Base-by-base conservation (phyloP, 371 early-diverging fungal species). In the Zopfochytrium polystomum region DNA sequence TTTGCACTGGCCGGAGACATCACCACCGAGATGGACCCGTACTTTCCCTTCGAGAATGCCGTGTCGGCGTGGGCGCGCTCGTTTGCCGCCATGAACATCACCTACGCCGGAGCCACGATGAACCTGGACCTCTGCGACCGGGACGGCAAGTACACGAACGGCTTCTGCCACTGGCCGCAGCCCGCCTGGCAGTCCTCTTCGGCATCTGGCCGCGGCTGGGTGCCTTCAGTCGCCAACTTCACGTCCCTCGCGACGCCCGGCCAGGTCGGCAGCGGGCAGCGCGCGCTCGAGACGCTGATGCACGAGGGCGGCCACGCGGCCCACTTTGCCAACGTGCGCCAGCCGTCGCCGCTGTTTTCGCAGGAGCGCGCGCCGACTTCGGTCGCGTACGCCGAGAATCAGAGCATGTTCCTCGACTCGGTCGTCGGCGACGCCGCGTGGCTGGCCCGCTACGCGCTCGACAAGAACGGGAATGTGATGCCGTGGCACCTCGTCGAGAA, bases 101-200 rank as follows among this genome's bases (percentile, higher is more conserved):
- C 45, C 23, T 68, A 68, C 48, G 34, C 15, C 7, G 51, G 62
- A 11, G 68, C 68, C 1, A 55, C 59, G 2, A 67, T 67, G 68
- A 44, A 50, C 13, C 55, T 67, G 52, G 68, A 67, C 49, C 55
- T 67, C 25, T 67, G 68, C 46, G 68, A 67, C 55, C 59, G 68
- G n/a, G 23, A 51, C 31, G 68, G 68, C 55, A 67, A 67, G 43
- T 67, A 67, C 45, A 49, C 61, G 13, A 67, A 67, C 53, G 68
- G 68, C 3, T 67, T 67, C 63, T 67, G 68, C 52, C 68, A 67
- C 60, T 67, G 68, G 68, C 68, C 68, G 11, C 68, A 67, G 45
- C 63, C 63, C 25, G 68, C 68, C 13, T 67, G 68, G 68, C n/a
- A 45, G n/a, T 62, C 62, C 44, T 23, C 47, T 35, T 55, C 57